These are phyloP conservation scores for Coemansia erecta DNA, from an alignment of 192 early-diverging fungal genomes.

Conservation along the genomic window DNA sequence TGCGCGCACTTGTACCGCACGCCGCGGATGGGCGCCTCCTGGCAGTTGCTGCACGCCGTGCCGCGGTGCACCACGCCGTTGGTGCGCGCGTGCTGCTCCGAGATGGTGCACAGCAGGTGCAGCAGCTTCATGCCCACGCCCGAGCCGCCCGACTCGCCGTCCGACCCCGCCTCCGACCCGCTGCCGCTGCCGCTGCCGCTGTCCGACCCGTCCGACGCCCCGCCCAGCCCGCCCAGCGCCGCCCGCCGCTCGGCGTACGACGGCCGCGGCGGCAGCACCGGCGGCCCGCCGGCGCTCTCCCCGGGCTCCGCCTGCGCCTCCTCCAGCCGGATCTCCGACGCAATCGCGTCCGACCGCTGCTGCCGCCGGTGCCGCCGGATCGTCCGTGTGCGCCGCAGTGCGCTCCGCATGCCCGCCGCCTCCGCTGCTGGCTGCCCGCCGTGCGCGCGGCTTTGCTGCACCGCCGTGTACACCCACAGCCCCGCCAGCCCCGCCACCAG, in stretches of 20 bases:
- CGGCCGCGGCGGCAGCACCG: too few species aligned
- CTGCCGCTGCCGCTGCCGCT: slow-evolving; percentile 5
- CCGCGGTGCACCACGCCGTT: slow-evolving; percentile 69
- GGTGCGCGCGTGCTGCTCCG: slow-evolving; percentile 76
- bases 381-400: slow-evolving; percentile 33
- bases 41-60: slow-evolving; percentile 92
- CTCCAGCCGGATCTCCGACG: slow-evolving; percentile 14
- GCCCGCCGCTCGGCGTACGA: too few species aligned
- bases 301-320: not conserved
- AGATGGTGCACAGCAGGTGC: slow-evolving; percentile 76
- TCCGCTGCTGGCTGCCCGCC: too few species aligned
- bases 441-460: not conserved
- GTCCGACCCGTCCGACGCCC: too few species aligned
- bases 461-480: slow-evolving; percentile 41
- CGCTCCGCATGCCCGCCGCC: slow-evolving; percentile 10
- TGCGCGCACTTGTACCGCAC: slow-evolving; percentile 91
- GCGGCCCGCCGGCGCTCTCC: too few species aligned
- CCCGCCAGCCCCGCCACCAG: slow-evolving; percentile 39
- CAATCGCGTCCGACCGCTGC: slow-evolving; percentile 21
- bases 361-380: slow-evolving; percentile 42
- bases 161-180: too few species aligned
- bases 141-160: not conserved
- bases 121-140: slow-evolving; percentile 56
- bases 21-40: slow-evolving; percentile 83
- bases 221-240: too few species aligned